Conservation (phyloP, 2,329 filamentous ascomycete genomes). For the Calonectria pauciramosa region DNA sequence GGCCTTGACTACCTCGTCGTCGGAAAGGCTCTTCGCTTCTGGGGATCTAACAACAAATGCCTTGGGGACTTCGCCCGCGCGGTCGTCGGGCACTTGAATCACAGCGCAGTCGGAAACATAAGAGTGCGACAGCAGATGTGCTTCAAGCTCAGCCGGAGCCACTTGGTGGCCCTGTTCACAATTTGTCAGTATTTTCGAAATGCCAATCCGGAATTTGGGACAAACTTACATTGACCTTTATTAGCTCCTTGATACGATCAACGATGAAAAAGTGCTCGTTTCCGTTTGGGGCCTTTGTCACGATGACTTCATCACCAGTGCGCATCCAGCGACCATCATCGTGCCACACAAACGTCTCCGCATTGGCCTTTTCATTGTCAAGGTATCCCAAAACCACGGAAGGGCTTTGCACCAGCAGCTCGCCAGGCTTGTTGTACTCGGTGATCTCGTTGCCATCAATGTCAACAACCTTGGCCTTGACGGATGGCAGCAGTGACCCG, state of each 20-base stretch:
- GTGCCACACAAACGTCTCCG: constrained; percentile 78
- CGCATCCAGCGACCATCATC: constrained; percentile 80
- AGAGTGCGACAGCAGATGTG: constrained; percentile 78
- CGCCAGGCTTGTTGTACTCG: constrained; percentile 78
- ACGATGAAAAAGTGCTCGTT: constrained; percentile 87
- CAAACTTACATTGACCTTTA: constrained; percentile 76
- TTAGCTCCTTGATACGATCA: constrained; percentile 78
- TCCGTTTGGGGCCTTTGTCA: constrained; percentile 73
- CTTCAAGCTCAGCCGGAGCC: constrained; percentile 82
- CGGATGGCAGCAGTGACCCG: constrained; percentile 74
- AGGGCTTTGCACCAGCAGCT: constrained; percentile 82
- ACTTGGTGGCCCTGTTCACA: constrained; percentile 69
- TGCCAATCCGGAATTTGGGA: too few relatives aligned
- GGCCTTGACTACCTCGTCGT: constrained; percentile 60
- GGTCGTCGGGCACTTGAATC: constrained; percentile 73
- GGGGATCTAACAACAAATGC: constrained; percentile 69
- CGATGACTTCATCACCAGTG: constrained; percentile 85
- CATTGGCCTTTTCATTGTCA: constrained; percentile 85
- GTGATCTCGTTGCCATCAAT: constrained; percentile 76
- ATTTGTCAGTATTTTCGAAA: neutral
- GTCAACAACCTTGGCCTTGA: constrained; percentile 73
- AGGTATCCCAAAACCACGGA: constrained; percentile 85
- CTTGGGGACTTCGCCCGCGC: constrained; percentile 72
- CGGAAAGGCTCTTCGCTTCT: constrained; percentile 63
- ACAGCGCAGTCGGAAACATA: constrained; percentile 81